Conservation (phyloP, 805 yeast genomes). For the Saccharomycopsis lassenensis region DNA sequence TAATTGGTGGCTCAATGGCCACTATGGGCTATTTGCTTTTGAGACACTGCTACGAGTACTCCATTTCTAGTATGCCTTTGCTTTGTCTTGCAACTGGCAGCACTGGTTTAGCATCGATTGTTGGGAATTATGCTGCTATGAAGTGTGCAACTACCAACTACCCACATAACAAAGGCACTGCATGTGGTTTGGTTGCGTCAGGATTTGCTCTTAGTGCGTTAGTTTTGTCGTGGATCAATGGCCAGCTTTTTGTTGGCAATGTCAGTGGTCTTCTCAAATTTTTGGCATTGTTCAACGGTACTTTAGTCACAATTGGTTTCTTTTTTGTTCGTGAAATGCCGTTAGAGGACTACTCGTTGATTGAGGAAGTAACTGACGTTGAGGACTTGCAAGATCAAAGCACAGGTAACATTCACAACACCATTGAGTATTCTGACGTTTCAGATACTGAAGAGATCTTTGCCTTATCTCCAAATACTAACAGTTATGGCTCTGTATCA, state of each 20-base stretch:
- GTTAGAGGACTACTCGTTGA: background rate
- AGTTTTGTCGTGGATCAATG: constrained; percentile 46
- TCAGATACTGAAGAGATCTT: no score
- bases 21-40: constrained; percentile 44
- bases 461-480: no score
- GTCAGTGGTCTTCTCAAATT: constrained; percentile 46
- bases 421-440: no score
- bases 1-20: constrained; percentile 44
- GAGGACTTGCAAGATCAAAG: no score
- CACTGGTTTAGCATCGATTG: constrained; percentile 12
- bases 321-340: constrained; percentile 31
- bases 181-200: constrained; percentile 58
- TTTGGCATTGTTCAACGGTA: constrained; percentile 42
- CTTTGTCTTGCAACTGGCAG: constrained; percentile 11
- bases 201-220: constrained; percentile 65
- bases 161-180: constrained; percentile 60
- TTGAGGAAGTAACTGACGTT: background rate
- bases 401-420: no score
- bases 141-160: constrained; percentile 53
- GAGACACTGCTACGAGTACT: constrained; percentile 34
- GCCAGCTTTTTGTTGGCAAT: constrained; percentile 39
- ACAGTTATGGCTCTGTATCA: no score
- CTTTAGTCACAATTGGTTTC: constrained; percentile 32
- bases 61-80: constrained; percentile 29
- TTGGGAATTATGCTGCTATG: constrained; percentile 23